Evolutionary conservation across 805 yeast species (phyloP), one percentile per base, ranked within the genome.

Genomic region (Saccharomycopsis lassenensis): DNA sequence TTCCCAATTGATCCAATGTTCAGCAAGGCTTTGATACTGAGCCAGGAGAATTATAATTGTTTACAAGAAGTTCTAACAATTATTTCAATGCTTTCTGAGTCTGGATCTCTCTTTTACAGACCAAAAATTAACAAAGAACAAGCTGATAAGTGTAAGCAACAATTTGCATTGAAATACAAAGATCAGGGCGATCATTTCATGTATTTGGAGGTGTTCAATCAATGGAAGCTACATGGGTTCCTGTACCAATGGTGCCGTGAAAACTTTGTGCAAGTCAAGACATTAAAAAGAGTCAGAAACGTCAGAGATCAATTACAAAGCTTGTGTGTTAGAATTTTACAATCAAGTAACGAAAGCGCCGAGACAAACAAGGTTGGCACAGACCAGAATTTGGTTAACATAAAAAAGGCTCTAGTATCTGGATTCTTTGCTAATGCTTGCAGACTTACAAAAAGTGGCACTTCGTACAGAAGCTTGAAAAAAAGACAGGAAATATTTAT

Each of bases 1-100:
- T 83, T 87, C 48, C 98, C 98, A 0, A 69, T 87, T 44, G 94
- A 85, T 47, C 96, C 96, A 3, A 83, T 83, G 65, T 66, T 86
- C 49, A 77, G 95, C 5, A 84, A 82, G 52, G 74, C 77, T 5
- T 52, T 91, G 22, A 55, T 89, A 60, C 74, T 1, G 75, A 94
- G 33, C 71, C 15, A 33, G 16, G 17, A 70, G 0, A 65, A 65
- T 10, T 65, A 63, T 34, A 62, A 69, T 1, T 86, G 93, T 33
- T 65, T 77, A 2, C 67, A 67, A 2, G 91, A 83, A 43, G 65
- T 85, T 2, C 51, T 86, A 14, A 71, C 85, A 0, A 72, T 91
- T 8, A 70, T 86, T 8, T 67, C 96, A 1, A 83, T 89, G 89
- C 57, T 91, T 18, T 80, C 84, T 17, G 94, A 82, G 46, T 66